Conservation (phyloP, 306 rosid species). For the Ammopiptanthus mongolicus region DNA sequence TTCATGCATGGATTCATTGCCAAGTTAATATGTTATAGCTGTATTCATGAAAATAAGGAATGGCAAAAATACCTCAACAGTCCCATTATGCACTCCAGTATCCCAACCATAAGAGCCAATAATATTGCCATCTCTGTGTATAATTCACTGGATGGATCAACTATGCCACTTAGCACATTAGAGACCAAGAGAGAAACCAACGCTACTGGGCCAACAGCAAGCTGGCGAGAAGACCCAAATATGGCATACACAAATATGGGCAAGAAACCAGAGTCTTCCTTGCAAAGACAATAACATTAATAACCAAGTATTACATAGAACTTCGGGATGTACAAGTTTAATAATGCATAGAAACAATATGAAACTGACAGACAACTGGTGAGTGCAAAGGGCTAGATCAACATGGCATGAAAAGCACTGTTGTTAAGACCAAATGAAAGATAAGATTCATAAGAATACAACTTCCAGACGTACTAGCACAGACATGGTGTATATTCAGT, state of each 20-base stretch:
- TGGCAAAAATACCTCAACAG: constrained; percentile 65
- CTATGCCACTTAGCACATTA: constrained; percentile 69
- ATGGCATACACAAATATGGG: constrained; percentile 87
- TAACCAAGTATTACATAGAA: constrained; percentile 1
- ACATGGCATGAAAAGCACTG: background rate
- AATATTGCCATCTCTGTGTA: constrained; percentile 87
- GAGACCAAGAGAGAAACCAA: constrained; percentile 87
- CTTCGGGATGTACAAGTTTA: background rate
- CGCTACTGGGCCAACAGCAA: constrained; percentile 99
- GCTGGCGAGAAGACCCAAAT: constrained; percentile 98
- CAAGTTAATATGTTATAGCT: constrained; percentile 4
- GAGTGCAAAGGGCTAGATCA: constrained; percentile 9
- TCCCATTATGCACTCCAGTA: constrained; percentile 90
- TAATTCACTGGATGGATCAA: constrained; percentile 67
- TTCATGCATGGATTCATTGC: background rate
- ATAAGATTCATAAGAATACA: background rate
- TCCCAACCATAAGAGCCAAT: constrained; percentile 94
- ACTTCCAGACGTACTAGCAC: background rate
- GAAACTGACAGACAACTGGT: background rate
- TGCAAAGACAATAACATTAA: constrained; percentile 34
- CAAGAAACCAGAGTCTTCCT: constrained; percentile 68
- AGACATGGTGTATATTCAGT: background rate
- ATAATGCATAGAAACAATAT: background rate
- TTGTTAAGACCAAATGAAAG: background rate
- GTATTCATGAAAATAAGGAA: constrained; percentile 5